phyloP scores from a whole-genome alignment of 352 stramenopile species.

The Pythium coloratum region DNA sequence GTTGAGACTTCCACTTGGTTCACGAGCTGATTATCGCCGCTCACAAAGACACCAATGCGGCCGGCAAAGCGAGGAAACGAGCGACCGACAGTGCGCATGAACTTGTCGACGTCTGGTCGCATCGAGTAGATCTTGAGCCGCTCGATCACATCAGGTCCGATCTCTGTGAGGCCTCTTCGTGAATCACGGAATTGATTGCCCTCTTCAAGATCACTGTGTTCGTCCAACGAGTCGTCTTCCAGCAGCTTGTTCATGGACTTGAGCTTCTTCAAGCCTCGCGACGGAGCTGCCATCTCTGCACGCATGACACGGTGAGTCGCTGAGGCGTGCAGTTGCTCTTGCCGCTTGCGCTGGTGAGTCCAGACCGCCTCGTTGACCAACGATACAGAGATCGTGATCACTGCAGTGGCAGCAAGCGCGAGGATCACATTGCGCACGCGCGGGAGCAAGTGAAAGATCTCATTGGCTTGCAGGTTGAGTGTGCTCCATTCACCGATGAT shows the following conservation, averaged over 20 bases:
- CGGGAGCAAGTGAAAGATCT: slow-evolving; percentile 23
- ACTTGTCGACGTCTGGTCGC: slow-evolving; percentile 28
- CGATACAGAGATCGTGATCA: slow-evolving; percentile 12
- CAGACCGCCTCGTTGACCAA: slow-evolving; percentile 15
- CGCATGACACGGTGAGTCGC: neutral
- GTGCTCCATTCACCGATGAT: slow-evolving; percentile 31
- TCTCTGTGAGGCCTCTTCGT: neutral
- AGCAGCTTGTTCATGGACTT: slow-evolving; percentile 17
- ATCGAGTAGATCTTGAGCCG: slow-evolving; percentile 31
- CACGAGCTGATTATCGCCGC: slow-evolving; percentile 21
- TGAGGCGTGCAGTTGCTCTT: neutral
- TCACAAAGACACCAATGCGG: slow-evolving; percentile 30
- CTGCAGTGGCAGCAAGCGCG: slow-evolving; percentile 15
- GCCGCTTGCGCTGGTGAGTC: neutral
- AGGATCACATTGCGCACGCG: slow-evolving; percentile 16
- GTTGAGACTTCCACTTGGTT: slow-evolving; percentile 9
- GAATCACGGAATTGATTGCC: slow-evolving; percentile 8
- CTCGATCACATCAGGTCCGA: slow-evolving; percentile 28
- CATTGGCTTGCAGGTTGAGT: slow-evolving; percentile 4
- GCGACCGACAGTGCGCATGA: slow-evolving; percentile 20
- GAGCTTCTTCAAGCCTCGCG: slow-evolving; percentile 10
- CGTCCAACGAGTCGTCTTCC: neutral
- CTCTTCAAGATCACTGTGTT: neutral
- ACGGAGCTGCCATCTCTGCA: neutral
- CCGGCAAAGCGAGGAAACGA: slow-evolving; percentile 25